Evolutionary conservation across 2,329 filamentous ascomycete genomes (phyloP), one percentile per base, ranked within the genome.

Genomic region (Fusarium sp.): DNA sequence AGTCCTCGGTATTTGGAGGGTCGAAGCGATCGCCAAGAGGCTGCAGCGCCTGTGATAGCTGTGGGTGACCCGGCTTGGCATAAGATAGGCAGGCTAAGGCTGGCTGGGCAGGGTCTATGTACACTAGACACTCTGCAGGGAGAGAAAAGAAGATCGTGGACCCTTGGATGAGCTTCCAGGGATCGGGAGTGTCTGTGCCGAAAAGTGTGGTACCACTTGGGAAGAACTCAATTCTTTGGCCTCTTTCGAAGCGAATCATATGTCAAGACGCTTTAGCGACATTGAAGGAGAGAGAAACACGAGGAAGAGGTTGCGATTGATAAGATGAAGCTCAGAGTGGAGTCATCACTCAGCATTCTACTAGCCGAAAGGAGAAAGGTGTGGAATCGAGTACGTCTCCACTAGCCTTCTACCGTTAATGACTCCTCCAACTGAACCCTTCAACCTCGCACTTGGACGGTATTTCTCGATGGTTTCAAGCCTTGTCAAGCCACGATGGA

Each of bases 11-110:
- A 49, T 52, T 54, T 54, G 33, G 56, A 51, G 35, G 22, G 36
- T 14, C 38, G 64, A 60, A 57, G 22, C 35, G 72, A 77, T 77
- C 69, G 73, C 70, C 73, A 68, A 77, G 73, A 66, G 59, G 33
- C 55, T 72, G 31, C 49, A 60, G 41, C 45, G 54, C 38, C 48
- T 63, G 62, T 61, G 55, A 57, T 52, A 51, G 59, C 58, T 71
- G 72, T 66, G 55, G 66, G 57, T 62, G 69, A 61, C 70, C 74
- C 72, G 74, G 48, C 75, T 77, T 78, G 75, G 75, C 75, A 66
- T 39, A 31, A 51, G 60, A 71, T 48, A 51, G 58, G 45, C 57
- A 59, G 44, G 52, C 41, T 52, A 54, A 42, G 36, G 47, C 26
- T 31, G 49, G 31, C 41, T 51, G 26, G 38, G 35, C 42, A 49